A percentile compares a stretch with the other conserved stretches of the same genome.
Conservation (phyloP, 805 yeast genomes). For the Candida parachauliodes region DNA sequence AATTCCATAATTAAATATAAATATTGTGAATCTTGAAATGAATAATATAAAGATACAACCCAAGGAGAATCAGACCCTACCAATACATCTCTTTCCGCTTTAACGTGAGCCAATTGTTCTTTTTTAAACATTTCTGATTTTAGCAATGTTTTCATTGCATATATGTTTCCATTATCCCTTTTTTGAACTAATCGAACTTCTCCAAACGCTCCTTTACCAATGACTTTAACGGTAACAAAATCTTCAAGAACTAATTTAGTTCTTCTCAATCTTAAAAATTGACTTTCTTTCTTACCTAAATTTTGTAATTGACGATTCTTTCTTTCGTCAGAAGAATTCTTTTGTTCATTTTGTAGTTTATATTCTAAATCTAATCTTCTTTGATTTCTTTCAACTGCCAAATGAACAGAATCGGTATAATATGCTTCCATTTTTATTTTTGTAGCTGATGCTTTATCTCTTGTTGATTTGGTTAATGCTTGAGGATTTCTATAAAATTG, state of each 20-base stretch:
- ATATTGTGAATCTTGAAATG: slow-evolving; percentile 76
- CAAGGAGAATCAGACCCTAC: slow-evolving; percentile 88
- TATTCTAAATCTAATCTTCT: slow-evolving; percentile 84
- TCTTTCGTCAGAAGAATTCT: slow-evolving; percentile 71
- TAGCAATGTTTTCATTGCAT: slow-evolving; percentile 89
- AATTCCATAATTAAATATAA: slow-evolving; percentile 79
- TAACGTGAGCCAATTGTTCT: slow-evolving; percentile 92
- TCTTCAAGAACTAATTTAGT: slow-evolving; percentile 81
- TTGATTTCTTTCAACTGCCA: slow-evolving; percentile 94
- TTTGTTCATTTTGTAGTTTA: slow-evolving; percentile 61
- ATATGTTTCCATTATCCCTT: slow-evolving; percentile 84
- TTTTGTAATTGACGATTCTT: slow-evolving; percentile 76
- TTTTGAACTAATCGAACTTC: slow-evolving; percentile 94
- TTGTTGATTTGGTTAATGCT: slow-evolving; percentile 64
- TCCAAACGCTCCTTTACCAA: slow-evolving; percentile 98
- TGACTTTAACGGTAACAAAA: slow-evolving; percentile 82
- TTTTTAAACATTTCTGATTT: slow-evolving; percentile 93
- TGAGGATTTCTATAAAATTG: slow-evolving; percentile 82
- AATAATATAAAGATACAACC: slow-evolving; percentile 80
- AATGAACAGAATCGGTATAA: slow-evolving; percentile 79
- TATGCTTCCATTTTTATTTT: slow-evolving; percentile 79
- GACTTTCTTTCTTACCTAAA: slow-evolving; percentile 85
- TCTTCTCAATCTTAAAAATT: slow-evolving; percentile 77
- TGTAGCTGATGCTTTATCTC: slow-evolving; percentile 80
- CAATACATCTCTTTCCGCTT: slow-evolving; percentile 92